Base-by-base conservation (phyloP, 495 filamentous ascomycete genomes). In the Viridothelium virens region DNA sequence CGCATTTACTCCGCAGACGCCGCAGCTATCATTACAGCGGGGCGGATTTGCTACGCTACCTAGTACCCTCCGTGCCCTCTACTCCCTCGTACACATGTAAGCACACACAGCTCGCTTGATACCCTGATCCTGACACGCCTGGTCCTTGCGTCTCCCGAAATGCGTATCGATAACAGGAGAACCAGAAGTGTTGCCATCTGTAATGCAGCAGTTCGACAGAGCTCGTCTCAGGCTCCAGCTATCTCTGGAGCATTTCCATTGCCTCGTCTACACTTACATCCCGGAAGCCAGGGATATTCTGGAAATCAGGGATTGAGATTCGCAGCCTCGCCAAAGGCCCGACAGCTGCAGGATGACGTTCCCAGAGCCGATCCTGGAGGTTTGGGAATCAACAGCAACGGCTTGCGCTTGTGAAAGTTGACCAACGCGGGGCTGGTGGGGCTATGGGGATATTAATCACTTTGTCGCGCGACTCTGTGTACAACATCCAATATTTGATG, bases 141-240 rank as follows among this genome's bases (percentile, higher is more conserved):
- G 48, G 9, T 5, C n/a, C 48, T 53, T 11, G 48, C 48, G 14
- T 18, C 12, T 11, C 48, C 48, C 12, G 48, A 53, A 11, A 18
- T 53, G 48, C 48, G 25, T 59, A 53, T 53, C 48, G 48, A 53
- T 59, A 59, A 59, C 53, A 44, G 41, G 14, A 44, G 14, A 44
- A 44, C 6, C 14, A 7, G 41, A 44, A 44, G 25, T 25, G 25
- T 25, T 25, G 25, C 25, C 25, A 25, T 25, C 25, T 25, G 25
- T 25, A 25, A 25, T 25, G 25, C 25, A 25, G 25, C 25, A 25
- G 25, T 25, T 25, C 25, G 25, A 25, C 25, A 25, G 25, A 25
- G 25, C 25, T 25, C 25, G 25, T 25, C 25, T 1, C 25, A 25
- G 25, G 25, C 25, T 25, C 25, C 25, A 25, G 25, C 25, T 25